Evolutionary conservation across 2,329 filamentous ascomycete genomes (phyloP), one percentile per base, ranked within the genome.

Genomic region (Didymella pomorum): DNA sequence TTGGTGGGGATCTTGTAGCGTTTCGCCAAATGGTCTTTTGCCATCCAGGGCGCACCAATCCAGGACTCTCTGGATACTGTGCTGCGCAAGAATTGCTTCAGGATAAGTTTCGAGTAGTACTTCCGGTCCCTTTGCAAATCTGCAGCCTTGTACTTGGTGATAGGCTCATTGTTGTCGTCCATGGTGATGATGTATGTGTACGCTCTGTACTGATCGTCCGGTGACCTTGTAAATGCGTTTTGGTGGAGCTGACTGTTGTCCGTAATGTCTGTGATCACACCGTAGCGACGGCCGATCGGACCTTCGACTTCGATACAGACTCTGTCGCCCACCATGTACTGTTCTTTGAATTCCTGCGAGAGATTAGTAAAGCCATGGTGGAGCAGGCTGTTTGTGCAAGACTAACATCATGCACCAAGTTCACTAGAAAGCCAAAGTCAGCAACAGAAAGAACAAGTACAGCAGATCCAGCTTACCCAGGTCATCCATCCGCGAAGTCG

Each of bases 1-100:
- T 92, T 87, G 16, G 88, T 94, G n/a, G 88, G 93, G 62, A 99
- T 95, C 62, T 92, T 89, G 76, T 95, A 97, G 62, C 89, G 85
- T 44, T 87, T 86, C 1, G 95, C 95, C 58, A 96, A 88, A 52
- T 92, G 88, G 33, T 90, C 85, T 79, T 96, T 97, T 18, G 98
- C 94, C 54, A 96, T 81, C 95, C 95, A 99, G 0, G 95, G 94
- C 0, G 95, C 95, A n/a, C 94, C 94, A 60, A 88, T 94, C 92
- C 93, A 98, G 4, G 92, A 87, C 71, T 98, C 95, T 61, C 94
- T 84, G 2, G 89, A 90, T n/a, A 97, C 90, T 0, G 93, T 95
- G 77, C 96, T 93, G 75, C 97, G 97, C 64, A 99, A 91, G 66
- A 97, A 99, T 6, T 93, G 92, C 31, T 94, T 88, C 39, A 99